These are phyloP conservation scores for Excoecaria cochinchinensis DNA, from an alignment of 345 rosid genomes.

Conservation along the genomic window DNA sequence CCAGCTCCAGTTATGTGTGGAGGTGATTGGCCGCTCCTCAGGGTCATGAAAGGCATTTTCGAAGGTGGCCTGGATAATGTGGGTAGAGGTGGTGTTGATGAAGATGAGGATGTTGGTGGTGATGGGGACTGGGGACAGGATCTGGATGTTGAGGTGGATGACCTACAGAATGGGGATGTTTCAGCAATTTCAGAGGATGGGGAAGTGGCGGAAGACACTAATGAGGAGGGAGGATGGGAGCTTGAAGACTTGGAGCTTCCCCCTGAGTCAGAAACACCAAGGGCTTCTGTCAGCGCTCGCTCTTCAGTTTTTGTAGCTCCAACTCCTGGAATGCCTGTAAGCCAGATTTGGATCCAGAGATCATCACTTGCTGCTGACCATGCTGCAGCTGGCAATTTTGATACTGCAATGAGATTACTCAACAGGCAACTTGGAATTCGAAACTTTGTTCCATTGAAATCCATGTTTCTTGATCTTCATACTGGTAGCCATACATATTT, in stretches of 20 bases:
- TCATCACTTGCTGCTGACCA: constrained; percentile 95
- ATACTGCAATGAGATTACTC: constrained; percentile 88
- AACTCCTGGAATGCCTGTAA: constrained; percentile 81
- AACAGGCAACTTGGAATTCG: constrained; percentile 86
- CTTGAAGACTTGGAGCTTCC: constrained; percentile 93
- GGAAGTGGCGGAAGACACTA: constrained; percentile 65
- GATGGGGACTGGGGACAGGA: constrained; percentile 86
- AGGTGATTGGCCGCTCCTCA: constrained; percentile 95
- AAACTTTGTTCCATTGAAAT: constrained; percentile 70
- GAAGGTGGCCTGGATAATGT: constrained; percentile 79
- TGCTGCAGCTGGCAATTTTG: constrained; percentile 87
- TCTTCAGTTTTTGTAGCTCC: constrained; percentile 79
- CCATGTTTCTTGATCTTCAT: constrained; percentile 74
- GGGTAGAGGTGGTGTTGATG: constrained; percentile 55
- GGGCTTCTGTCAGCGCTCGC: constrained; percentile 52
- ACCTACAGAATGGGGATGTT: constrained; percentile 60
- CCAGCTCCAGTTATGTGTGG: constrained; percentile 72
- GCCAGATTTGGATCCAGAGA: constrained; percentile 82
- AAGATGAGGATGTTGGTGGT: constrained; percentile 65
- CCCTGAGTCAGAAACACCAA: constrained; percentile 79
- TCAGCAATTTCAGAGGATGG: constrained; percentile 59
- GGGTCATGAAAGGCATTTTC: constrained; percentile 91
- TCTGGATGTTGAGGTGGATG: constrained; percentile 69
- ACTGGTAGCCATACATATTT: constrained; percentile 77
- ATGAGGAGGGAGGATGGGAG: constrained; percentile 88